Percentiles rank a stretch among this genome's conserved stretches.
These are phyloP conservation scores for Wallacemonas sp. DNA, from an alignment of 208 protist genomes.

Conservation along the genomic window DNA sequence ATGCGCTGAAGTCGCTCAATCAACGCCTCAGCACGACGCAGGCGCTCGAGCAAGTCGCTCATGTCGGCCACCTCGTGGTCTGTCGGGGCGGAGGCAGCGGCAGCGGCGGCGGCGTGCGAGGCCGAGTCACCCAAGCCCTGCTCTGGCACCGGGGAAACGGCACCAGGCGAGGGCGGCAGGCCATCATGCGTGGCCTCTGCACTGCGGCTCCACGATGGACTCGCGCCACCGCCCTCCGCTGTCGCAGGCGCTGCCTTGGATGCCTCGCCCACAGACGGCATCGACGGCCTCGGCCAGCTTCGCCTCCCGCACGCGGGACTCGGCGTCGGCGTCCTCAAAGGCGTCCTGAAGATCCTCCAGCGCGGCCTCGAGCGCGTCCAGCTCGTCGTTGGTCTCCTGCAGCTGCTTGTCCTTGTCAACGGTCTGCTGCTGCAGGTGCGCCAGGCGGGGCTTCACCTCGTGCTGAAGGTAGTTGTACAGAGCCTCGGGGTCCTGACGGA, in stretches of 20 bases:
- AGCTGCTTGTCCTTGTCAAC: constrained; percentile 41
- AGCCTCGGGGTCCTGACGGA: constrained; percentile 28
- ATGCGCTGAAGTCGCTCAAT: constrained; percentile 31
- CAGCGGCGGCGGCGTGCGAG: constrained; percentile 1
- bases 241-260: too few relatives aligned
- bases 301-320: constrained; percentile 29
- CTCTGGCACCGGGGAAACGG: neutral
- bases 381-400: constrained; percentile 20
- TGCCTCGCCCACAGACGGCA: constrained; percentile 21
- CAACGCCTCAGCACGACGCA: constrained; percentile 38
- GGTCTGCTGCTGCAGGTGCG: constrained; percentile 18
- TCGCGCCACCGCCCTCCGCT: too few relatives aligned
- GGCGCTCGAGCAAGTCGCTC: constrained; percentile 21
- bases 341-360: constrained; percentile 31
- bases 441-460: constrained; percentile 32
- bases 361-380: constrained; percentile 25
- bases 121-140: neutral
- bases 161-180: constrained; percentile 1
- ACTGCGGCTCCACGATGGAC: neutral
- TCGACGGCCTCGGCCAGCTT: constrained; percentile 52
- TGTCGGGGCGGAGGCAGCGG: too few relatives aligned
- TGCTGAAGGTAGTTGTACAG: constrained; percentile 35
- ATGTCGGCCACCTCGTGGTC: neutral
- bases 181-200: neutral
- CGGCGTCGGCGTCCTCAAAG: constrained; percentile 20